phyloP scores from a whole-genome alignment of 2,329 filamentous ascomycete genomes.

The Orbilia brochopaga region DNA sequence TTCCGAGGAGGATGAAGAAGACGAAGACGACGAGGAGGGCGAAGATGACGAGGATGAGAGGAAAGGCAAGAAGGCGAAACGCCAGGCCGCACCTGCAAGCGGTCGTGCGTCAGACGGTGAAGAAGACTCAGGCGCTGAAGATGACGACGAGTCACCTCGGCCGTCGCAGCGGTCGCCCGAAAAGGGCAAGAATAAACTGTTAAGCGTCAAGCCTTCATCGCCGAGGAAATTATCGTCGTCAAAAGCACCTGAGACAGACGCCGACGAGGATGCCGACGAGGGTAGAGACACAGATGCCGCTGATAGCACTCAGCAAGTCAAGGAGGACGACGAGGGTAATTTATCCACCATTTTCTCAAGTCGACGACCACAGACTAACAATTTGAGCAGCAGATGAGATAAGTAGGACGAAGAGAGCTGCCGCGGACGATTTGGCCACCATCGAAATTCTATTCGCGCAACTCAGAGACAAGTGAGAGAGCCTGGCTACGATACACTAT shows the following conservation, averaged over 20 bases:
- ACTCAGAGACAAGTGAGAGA: slow-evolving; percentile 70
- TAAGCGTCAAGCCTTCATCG: slow-evolving; percentile 47
- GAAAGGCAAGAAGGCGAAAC: slow-evolving; percentile 7
- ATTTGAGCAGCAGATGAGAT: slow-evolving; percentile 58
- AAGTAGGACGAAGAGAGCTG: slow-evolving; percentile 77
- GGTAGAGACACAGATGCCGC: slow-evolving; percentile 57
- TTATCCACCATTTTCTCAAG: slow-evolving; percentile 56
- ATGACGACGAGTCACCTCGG: slow-evolving; percentile 39
- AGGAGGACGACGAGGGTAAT: slow-evolving; percentile 59
- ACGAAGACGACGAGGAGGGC: slow-evolving; percentile 23
- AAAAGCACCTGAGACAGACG: slow-evolving; percentile 58
- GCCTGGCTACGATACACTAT: slow-evolving; percentile 6
- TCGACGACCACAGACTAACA: slow-evolving; percentile 61
- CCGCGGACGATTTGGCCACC: slow-evolving; percentile 76
- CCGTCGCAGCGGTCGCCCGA: slow-evolving; percentile 29
- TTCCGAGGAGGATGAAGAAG: slow-evolving; percentile 35
- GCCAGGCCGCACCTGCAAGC: slow-evolving; percentile 28
- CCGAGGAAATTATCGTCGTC: slow-evolving; percentile 32
- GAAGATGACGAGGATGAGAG: slow-evolving; percentile 17
- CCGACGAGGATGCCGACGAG: slow-evolving; percentile 58
- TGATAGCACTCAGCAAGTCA: slow-evolving; percentile 26
- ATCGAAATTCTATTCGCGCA: slow-evolving; percentile 89
- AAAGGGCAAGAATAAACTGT: slow-evolving; percentile 32
- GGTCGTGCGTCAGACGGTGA: slow-evolving; percentile 32
- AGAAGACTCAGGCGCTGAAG: slow-evolving; percentile 33